phyloP scores from a whole-genome alignment of 2,329 filamentous ascomycete species.

The Hypoxylon sp. region DNA sequence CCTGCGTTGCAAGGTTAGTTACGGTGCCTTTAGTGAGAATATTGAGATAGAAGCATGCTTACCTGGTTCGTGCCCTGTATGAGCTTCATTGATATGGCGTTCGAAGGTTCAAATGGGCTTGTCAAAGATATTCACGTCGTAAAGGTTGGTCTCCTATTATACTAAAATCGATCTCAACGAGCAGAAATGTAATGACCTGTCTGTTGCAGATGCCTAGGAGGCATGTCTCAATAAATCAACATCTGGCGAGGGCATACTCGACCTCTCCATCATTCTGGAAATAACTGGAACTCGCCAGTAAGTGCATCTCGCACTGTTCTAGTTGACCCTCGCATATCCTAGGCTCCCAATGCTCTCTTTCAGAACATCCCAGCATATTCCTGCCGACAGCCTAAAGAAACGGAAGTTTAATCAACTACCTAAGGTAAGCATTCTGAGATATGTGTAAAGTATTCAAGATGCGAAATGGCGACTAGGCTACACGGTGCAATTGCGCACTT shows the following conservation, averaged over 20 bases:
- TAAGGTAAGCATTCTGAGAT: neutral
- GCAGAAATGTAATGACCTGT: neutral
- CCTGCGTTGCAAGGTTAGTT: neutral
- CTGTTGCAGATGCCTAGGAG: conserved; percentile 6
- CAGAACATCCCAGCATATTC: neutral
- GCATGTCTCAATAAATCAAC: conserved; percentile 1
- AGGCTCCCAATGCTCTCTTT: neutral
- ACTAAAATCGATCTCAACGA: neutral
- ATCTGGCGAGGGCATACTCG: neutral
- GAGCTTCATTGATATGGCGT: neutral
- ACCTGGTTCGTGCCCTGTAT: neutral
- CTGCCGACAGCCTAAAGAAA: neutral
- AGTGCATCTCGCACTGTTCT: neutral
- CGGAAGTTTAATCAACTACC: too few species aligned
- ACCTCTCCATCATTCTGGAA: conserved; percentile 11
- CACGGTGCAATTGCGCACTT: neutral
- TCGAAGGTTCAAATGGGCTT: neutral
- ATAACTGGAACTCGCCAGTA: neutral
- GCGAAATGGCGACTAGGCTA: neutral
- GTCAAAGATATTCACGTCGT: neutral
- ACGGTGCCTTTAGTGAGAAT: neutral
- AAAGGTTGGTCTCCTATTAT: conserved; percentile 11
- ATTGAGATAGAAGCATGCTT: neutral
- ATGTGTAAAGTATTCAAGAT: neutral
- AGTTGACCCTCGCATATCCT: neutral